phyloP scores from a whole-genome alignment of 108 stramenopile genomes.

The Phaeodactylum tricornutum region DNA sequence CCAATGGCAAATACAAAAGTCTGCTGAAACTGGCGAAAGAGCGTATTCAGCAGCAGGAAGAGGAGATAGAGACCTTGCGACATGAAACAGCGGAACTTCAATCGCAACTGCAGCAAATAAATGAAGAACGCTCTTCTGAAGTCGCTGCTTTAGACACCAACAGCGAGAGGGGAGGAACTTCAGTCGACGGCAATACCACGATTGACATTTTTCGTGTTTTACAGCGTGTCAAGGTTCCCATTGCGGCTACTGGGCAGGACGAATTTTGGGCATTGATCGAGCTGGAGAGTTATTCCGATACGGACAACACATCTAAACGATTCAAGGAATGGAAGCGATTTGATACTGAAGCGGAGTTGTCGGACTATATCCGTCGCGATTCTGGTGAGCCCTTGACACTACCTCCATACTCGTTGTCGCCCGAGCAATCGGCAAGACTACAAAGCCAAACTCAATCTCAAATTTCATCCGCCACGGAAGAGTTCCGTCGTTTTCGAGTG shows the following conservation, averaged over 20 bases:
- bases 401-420: constrained; percentile 69
- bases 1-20: constrained; percentile 81
- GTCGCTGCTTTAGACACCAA: not conserved
- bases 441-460: constrained; percentile 46
- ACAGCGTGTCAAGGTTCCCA: constrained; percentile 38
- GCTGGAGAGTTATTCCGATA: constrained; percentile 37
- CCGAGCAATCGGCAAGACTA: constrained; percentile 61
- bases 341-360: constrained; percentile 48
- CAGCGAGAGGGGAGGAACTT: not conserved
- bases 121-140: not conserved
- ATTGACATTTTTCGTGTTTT: constrained; percentile 58
- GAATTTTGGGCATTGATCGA: constrained; percentile 81
- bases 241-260: constrained; percentile 11
- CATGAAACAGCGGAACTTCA: constrained; percentile 5
- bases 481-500: constrained; percentile 80
- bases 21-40: constrained; percentile 83
- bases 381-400: constrained; percentile 76
- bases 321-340: constrained; percentile 68
- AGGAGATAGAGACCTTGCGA: constrained; percentile 38
- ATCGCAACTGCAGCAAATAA: not conserved
- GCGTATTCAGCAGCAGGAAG: constrained; percentile 76
- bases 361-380: constrained; percentile 74
- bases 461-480: constrained; percentile 66
- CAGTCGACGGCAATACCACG: not conserved
- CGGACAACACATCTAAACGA: constrained; percentile 14